Evolutionary conservation across 78 protist genomes (phyloP).

Genomic region (Emiliania huxleyi): DNA sequence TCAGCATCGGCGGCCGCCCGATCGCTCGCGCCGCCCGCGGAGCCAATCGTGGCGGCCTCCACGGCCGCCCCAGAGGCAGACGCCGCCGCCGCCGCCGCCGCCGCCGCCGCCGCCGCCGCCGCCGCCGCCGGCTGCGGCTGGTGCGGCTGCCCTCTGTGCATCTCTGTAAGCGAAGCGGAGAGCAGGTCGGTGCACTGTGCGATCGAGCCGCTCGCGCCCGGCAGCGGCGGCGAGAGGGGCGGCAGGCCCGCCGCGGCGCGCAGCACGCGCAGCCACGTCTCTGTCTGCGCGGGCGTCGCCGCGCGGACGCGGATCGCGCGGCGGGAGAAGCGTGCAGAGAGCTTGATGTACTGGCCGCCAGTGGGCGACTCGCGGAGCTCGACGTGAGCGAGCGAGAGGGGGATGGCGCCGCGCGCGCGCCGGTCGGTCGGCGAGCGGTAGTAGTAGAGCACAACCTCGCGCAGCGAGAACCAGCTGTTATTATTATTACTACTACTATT

Average conservation of each 20-base stretch:
- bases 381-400: neutral
- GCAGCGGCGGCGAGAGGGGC: neutral
- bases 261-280: conserved; percentile 78
- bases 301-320: neutral
- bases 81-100: neutral
- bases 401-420: neutral
- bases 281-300: neutral
- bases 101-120: neutral
- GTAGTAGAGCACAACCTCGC: neutral
- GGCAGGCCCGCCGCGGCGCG: conserved; percentile 33
- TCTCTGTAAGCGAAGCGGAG: neutral
- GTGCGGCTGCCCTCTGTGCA: neutral
- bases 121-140: neutral
- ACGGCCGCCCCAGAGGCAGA: neutral
- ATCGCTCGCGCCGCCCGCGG: too few species aligned
- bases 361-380: neutral
- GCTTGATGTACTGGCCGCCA: neutral
- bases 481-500: too few species aligned
- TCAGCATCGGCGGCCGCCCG: too few species aligned
- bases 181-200: neutral
- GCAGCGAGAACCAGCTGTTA: neutral
- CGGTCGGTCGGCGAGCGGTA: neutral
- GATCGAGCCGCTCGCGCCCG: neutral
- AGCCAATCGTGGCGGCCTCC: too few species aligned
- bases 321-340: neutral